Base-by-base conservation (phyloP, 148 eudicot genomes). In the Gaultheria prostrata region DNA sequence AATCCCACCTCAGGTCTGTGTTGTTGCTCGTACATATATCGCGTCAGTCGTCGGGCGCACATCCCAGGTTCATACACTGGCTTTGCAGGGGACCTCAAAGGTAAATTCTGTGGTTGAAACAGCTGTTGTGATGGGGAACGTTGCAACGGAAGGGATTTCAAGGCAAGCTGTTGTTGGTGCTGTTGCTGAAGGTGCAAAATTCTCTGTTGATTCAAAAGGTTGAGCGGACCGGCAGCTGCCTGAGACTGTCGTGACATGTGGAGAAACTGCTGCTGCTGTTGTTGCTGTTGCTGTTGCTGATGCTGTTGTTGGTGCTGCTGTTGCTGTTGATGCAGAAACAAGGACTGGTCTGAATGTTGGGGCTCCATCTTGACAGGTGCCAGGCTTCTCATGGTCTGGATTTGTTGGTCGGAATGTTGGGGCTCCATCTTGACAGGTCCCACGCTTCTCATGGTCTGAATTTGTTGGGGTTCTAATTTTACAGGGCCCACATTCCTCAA, bases 11-110 rank as follows among this genome's bases (percentile, higher is more conserved):
- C 92, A 67, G 99, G 99, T 78, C 99, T 92, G 76, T 93, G 94
- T 88, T 92, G 99, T 83, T 97, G 99, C 87, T 97, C 95, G 85
- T 91, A 94, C 97, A 97, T 97, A 91, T 97, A 97, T 84, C 93
- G 95, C 28, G 97, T 95, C 77, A 97, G 88, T 86, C 96, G 97
- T 61, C 94, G 88, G 5, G 99, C 99, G 85, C 98, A 97, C 94
- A 88, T 93, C 83, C 99, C 99, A 32, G 95, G 96, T 88, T 95
- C 99, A 83, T 95, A 93, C 65, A 84, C 89, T 0, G 92, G 91
- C 85, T 93, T 97, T 33, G 84, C 92, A 80, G 97, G 94, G 83
- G 97, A 85, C 86, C 99, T 91, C 43, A 92, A 75, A 78, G 98
- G 91, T 88, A 93, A 35, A 89, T 89, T 94, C 80, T 94, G 99